Evolutionary conservation across 83 land plant species (phyloP), one percentile per base, ranked within the genome.

Genomic region (Diphasiastrum complanatum): DNA sequence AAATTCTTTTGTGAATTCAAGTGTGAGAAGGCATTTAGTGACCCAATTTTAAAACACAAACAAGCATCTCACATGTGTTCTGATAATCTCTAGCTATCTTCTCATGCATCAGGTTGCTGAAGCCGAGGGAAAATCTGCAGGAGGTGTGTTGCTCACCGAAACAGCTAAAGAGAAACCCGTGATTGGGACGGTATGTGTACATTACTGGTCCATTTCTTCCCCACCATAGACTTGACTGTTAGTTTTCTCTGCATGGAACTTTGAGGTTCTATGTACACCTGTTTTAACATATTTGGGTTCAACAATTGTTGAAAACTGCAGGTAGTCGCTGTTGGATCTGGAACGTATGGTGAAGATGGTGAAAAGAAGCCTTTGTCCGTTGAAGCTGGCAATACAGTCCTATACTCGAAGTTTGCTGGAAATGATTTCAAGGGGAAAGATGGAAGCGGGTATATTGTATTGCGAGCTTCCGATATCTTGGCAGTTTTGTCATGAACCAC

Each of bases 141-240:
- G 95, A 29, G 95, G 95, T 25, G 66, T 89, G 53, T 49, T 84
- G 57, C 66, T 89, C n/a, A 81, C 95, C 16, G 80, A 85, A 60
- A 76, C 81, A 46, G 67, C 76, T 6, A 89, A 85, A 72, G 95
- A 89, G 63, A 89, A 89, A 68, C 95, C 95, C 31, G 84, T 88
- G 6, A 82, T 83, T 61, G 95, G 95, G 31, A 79, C 73, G 72
- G 95, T 89, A 62, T 61, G 67, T 51, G 16, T 14, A 16, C 48
- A 2, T 40, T 16, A 40, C 16, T 16, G 12, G 12, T 40, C 16
- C 8, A 40, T 40, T 40, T 8, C 43, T 40, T 40, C 43, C 43
- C 16, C 12, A 40, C 8, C 8, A 16, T 8, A 40, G 43, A 16
- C 43, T 40, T 40, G 8, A 16, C 12, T 8, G 8, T 8, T 40